Base-by-base conservation (phyloP, 441 rosid species). In the Hura crepitans region DNA sequence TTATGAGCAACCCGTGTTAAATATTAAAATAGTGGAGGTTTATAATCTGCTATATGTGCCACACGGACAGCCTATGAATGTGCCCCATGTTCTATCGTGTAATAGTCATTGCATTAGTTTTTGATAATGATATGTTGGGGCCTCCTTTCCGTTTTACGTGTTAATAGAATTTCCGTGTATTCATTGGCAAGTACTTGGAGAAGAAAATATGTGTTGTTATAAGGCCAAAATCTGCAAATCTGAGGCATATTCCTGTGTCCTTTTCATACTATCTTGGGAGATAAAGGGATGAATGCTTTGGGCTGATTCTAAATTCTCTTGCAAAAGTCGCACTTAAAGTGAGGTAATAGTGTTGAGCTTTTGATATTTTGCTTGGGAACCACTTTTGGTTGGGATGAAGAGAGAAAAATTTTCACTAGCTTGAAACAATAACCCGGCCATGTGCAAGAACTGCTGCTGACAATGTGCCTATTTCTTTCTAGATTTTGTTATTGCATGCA, bases 401-500 rank as follows among this genome's bases (percentile, higher is more conserved):
- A 56, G 45, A 43, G 53, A 31, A 1, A 30, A 45, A 35, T 31
- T 61, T 6, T 18, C 27, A 28, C 31, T 27, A 18, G 31, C 20
- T n/a, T n/a, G n/a, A n/a, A n/a, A n/a, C n/a, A n/a, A n/a, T n/a
- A n/a, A n/a, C n/a, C n/a, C n/a, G n/a, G n/a, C n/a, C n/a, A 53
- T 42, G 53, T 39, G 6, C 13, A 37, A 51, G 18, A 55, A 27
- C n/a, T 22, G 42, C 3, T 42, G 42, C 25, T 18, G 6, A 49
- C 43, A 10, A 28, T 27, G 42, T 43, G 27, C 23, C 43, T 42
- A 53, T 42, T 56, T 45, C 42, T 37, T 56, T 5, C 42, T 25
- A 67, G 22, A 68, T 27, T 55, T 42, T 66, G 68, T 30, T 22
- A 53, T 46, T 18, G 27, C 51, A 15, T 63, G 35, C 37, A n/a